A percentile compares a stretch with the other conserved stretches of the same genome.
These are phyloP conservation scores for Peribolospora kevripleyi DNA, from an alignment of 768 basidiomycete genomes.

Conservation along the genomic window DNA sequence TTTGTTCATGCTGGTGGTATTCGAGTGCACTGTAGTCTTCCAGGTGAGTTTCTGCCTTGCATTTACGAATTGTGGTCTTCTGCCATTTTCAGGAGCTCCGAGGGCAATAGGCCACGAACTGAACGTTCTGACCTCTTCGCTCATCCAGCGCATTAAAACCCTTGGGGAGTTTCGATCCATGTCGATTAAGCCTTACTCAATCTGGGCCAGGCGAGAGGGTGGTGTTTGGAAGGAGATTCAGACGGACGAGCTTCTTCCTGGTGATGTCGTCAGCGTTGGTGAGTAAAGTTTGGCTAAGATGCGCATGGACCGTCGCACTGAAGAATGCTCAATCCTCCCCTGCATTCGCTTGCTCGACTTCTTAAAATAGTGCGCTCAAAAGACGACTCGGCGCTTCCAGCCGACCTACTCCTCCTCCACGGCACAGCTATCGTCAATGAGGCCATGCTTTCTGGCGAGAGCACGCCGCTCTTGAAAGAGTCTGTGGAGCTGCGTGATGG, in stretches of 20 bases:
- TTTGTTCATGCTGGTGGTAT: constrained; percentile 90
- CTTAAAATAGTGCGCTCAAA: constrained; percentile 21
- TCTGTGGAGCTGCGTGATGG: constrained; percentile 64
- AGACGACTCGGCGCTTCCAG: constrained; percentile 69
- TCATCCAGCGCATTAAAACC: constrained; percentile 56
- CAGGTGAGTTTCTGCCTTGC: constrained; percentile 33
- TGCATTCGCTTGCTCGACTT: not conserved
- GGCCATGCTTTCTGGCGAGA: constrained; percentile 96
- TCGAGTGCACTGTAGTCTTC: constrained; percentile 97
- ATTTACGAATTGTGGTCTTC: not conserved
- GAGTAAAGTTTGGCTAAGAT: constrained; percentile 17
- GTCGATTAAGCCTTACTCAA: constrained; percentile 73
- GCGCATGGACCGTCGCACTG: not conserved
- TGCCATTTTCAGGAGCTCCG: not conserved
- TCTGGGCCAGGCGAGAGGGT: constrained; percentile 52
- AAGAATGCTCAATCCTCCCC: not conserved
- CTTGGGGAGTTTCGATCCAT: constrained; percentile 90
- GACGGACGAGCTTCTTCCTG: constrained; percentile 70
- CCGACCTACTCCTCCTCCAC: constrained; percentile 72
- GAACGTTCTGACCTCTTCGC: not conserved
- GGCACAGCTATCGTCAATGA: constrained; percentile 96
- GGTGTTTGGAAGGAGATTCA: constrained; percentile 50
- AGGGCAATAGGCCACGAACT: not conserved
- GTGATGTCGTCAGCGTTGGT: constrained; percentile 67
- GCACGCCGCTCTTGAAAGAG: constrained; percentile 87